These are phyloP conservation scores for Cladophialophora carrionii DNA, from an alignment of 2,329 filamentous ascomycete genomes.

Conservation along the genomic window DNA sequence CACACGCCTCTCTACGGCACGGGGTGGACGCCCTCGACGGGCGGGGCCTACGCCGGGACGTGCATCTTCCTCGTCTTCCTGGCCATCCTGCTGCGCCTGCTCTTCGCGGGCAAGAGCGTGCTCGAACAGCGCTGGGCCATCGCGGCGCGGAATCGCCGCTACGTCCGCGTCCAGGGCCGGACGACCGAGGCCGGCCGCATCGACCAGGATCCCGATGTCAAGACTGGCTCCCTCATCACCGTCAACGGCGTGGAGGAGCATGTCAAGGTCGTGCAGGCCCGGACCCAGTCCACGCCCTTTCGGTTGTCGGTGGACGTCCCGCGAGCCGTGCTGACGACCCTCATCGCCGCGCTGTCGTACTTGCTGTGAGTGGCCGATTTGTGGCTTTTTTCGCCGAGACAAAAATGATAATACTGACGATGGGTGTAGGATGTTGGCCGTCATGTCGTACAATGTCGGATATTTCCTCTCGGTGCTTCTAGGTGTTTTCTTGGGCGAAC, in stretches of 20 bases:
- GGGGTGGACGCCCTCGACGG: constrained; percentile 71
- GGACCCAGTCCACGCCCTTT: constrained; percentile 67
- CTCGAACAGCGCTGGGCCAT: constrained; percentile 69
- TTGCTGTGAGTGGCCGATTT: constrained; percentile 83
- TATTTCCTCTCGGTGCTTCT: constrained; percentile 81
- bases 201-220: constrained; percentile 63
- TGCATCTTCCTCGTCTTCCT: constrained; percentile 89
- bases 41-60: constrained; percentile 79
- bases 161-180: constrained; percentile 72
- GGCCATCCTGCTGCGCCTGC: constrained; percentile 67
- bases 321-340: constrained; percentile 69
- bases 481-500: constrained; percentile 81
- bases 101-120: constrained; percentile 69
- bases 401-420: no score
- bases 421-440: constrained; percentile 76
- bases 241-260: constrained; percentile 80
- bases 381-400: no score
- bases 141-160: constrained; percentile 72
- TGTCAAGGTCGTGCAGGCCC: constrained; percentile 70
- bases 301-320: constrained; percentile 78
- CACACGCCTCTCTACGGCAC: constrained; percentile 67
- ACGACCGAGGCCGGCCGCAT: constrained; percentile 62
- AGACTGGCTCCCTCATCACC: constrained; percentile 67
- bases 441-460: constrained; percentile 87
- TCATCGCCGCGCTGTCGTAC: constrained; percentile 78